Evolutionary conservation across 805 yeast species (phyloP), one percentile per base, ranked within the genome.

Genomic region (Scheffersomyces spartinae): DNA sequence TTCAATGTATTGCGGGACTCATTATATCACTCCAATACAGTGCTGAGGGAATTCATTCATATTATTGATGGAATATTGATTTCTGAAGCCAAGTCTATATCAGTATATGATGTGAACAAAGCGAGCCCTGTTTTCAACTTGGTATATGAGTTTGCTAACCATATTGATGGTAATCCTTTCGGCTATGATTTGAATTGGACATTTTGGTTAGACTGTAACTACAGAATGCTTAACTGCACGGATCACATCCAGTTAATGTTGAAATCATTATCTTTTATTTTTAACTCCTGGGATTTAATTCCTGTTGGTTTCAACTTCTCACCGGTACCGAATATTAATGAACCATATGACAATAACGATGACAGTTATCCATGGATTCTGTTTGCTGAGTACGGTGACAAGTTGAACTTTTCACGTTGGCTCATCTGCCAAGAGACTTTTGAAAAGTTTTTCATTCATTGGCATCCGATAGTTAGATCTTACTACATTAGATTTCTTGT

Each of bases 391-490:
- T 61, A 58, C 30, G 53, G 72, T 21, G 42, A 65, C 24, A 60
- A 72, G 31, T 54, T 59, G 39, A 67, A 67, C 37, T 49, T 74
- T 26, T 52, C 71, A 4, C 40, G 49, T 11, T 78, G 78, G 74
- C 43, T 81, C 17, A 49, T 77, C 6, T 59, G 68, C 3, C 43
- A 54, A 4, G 36, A 42, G 1, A 51, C 56, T 17, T 81, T 86
- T 77, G 49, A 49, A 17, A 53, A 59, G 24, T 68, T 67, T 32
- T 72, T 83, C 40, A 66, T 74, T 19, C 93, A 84, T 48, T 84
- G 93, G 83, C 68, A 74, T 40, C 85, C 94, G 3, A 47, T 82
- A 10, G 74, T 81, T 13, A 57, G 94, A 18, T 65, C 78, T 4
- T 79, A 74, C 40, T 83, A 74, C 45, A 58, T 68, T 24, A 57